phyloP scores from a whole-genome alignment of 768 basidiomycete genomes.

The Naematelia encephala region DNA sequence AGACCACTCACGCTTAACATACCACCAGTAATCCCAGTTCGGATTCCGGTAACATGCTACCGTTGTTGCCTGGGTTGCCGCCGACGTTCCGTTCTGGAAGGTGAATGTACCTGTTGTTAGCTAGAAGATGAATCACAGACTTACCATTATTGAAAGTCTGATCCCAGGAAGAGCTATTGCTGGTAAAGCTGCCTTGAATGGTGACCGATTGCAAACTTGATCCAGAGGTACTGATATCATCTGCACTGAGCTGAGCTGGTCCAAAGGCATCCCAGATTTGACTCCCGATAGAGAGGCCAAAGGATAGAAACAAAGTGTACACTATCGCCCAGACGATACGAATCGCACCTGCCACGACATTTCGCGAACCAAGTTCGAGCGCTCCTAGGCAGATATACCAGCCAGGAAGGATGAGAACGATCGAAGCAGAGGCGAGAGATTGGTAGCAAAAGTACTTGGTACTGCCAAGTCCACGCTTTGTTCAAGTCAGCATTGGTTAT shows the following conservation, averaged over 20 bases:
- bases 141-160: slow-evolving; percentile 34
- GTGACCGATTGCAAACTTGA: slow-evolving; percentile 11
- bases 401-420: slow-evolving; percentile 41
- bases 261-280: slow-evolving; percentile 39
- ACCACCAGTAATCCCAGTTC: slow-evolving; percentile 33
- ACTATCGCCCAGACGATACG: slow-evolving; percentile 43
- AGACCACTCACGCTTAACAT: slow-evolving; percentile 18
- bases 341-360: slow-evolving; percentile 39
- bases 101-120: slow-evolving; percentile 35
- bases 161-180: slow-evolving; percentile 36
- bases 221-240: slow-evolving; percentile 5
- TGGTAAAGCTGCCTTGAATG: slow-evolving; percentile 26
- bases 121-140: not conserved
- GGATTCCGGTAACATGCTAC: slow-evolving; percentile 37
- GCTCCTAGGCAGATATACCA: slow-evolving; percentile 44
- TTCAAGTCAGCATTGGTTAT: too few species aligned
- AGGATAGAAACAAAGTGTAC: slow-evolving; percentile 40
- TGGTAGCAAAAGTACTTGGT: slow-evolving; percentile 33
- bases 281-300: slow-evolving; percentile 36
- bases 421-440: slow-evolving; percentile 31
- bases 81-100: slow-evolving; percentile 34
- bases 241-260: slow-evolving; percentile 17
- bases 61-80: slow-evolving; percentile 15
- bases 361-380: slow-evolving; percentile 37
- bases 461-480: slow-evolving; percentile 16